phyloP scores from a whole-genome alignment of 1,284 basidiomycete genomes.

The Tilletiopsis washingtonensis region DNA sequence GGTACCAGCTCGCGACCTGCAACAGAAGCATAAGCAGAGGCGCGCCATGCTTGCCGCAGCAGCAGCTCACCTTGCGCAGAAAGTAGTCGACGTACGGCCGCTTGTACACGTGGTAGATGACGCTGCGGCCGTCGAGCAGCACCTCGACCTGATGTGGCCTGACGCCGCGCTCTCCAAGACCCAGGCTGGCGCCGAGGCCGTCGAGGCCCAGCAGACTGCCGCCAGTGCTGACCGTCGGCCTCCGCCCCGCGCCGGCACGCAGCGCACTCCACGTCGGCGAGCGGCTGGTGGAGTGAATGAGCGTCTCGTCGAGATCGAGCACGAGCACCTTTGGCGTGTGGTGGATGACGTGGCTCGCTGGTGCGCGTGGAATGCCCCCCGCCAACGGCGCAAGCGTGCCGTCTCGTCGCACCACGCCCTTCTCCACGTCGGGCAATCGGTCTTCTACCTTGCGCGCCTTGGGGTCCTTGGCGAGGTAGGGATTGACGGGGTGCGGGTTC shows the following conservation, averaged over 20 bases:
- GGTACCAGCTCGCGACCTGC: slow-evolving; percentile 96
- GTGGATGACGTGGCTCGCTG: slow-evolving; percentile 23
- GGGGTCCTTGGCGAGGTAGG: slow-evolving; percentile 22
- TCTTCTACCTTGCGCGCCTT: slow-evolving; percentile 15
- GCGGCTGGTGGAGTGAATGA: slow-evolving; percentile 91
- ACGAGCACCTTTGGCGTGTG: slow-evolving; percentile 46
- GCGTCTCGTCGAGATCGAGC: slow-evolving; percentile 91
- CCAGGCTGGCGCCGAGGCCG: slow-evolving; percentile 28
- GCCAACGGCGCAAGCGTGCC: neutral
- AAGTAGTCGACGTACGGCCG: slow-evolving; percentile 72
- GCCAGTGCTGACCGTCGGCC: neutral
- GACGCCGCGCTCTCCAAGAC: slow-evolving; percentile 48
- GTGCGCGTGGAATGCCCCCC: neutral
- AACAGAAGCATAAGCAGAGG: slow-evolving; percentile 4
- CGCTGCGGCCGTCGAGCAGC: slow-evolving; percentile 75
- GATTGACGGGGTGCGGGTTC: slow-evolving; percentile 33
- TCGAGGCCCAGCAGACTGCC: slow-evolving; percentile 33
- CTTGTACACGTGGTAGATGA: slow-evolving; percentile 97
- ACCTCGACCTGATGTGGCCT: slow-evolving; percentile 93
- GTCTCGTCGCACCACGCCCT: neutral
- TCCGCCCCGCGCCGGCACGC: neutral
- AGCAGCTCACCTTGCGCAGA: slow-evolving; percentile 22
- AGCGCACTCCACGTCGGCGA: slow-evolving; percentile 49
- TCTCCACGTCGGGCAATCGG: slow-evolving; percentile 8
- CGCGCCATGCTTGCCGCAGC: slow-evolving; percentile 1